Conservation (phyloP, 1,284 basidiomycete genomes). For the Ganoderma lucidum region DNA sequence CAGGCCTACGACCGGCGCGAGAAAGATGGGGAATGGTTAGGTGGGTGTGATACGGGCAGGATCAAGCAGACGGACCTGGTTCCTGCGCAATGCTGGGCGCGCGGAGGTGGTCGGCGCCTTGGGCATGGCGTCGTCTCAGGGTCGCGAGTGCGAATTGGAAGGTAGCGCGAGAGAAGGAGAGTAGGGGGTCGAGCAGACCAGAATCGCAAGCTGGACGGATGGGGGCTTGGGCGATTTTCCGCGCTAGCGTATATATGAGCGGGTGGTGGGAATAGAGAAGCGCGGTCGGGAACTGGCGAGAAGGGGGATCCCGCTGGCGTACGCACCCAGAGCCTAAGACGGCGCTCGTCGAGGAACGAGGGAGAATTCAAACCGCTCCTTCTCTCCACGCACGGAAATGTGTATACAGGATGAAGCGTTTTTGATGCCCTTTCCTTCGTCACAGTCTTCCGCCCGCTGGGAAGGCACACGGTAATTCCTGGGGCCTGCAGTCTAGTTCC, state of each 20-base stretch:
- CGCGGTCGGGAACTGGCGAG: conserved; percentile 30
- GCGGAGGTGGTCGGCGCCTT: conserved; percentile 54
- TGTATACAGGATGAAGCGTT: conserved; percentile 4
- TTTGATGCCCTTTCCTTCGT: conserved; percentile 13
- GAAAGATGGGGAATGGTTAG: conserved; percentile 9
- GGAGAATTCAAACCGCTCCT: neutral
- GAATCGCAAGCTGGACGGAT: conserved; percentile 16
- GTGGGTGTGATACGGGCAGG: conserved; percentile 14
- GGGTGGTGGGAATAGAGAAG: conserved; percentile 30
- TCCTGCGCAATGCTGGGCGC: conserved; percentile 77
- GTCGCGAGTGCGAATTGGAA: neutral
- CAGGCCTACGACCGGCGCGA: conserved; percentile 65
- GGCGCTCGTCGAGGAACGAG: conserved; percentile 8
- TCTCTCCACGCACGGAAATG: conserved; percentile 6
- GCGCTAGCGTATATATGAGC: conserved; percentile 31
- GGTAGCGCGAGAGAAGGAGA: neutral
- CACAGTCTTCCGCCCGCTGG: conserved; percentile 13
- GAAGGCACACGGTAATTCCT: conserved; percentile 10
- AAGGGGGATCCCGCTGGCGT: conserved; percentile 22
- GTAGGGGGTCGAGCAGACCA: neutral
- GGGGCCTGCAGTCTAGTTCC: neutral
- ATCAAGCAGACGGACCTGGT: conserved; percentile 60
- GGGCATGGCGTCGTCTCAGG: conserved; percentile 60
- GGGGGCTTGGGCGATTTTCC: conserved; percentile 20
- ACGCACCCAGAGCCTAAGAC: conserved; percentile 23